A percentile compares a stretch with the other conserved stretches of the same genome.
These are phyloP conservation scores for Panaeolus papilionaceus DNA, from an alignment of 768 basidiomycete genomes.

Conservation along the genomic window DNA sequence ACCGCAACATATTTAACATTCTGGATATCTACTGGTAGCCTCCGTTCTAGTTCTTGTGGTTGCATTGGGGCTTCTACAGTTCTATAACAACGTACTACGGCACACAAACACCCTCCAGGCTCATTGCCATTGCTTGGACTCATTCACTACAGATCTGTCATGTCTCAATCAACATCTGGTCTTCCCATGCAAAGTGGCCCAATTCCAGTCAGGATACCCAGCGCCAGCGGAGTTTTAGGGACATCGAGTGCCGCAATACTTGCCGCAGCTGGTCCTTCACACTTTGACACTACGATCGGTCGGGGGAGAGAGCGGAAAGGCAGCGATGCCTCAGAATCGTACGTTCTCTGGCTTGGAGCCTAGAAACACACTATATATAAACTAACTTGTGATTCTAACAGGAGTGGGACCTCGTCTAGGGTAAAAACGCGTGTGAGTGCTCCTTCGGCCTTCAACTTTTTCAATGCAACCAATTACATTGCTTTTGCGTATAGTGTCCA, in stretches of 20 bases:
- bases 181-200: neutral
- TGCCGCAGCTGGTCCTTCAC: slow-evolving; percentile 9
- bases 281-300: slow-evolving; percentile 41
- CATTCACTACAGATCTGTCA: neutral
- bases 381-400: slow-evolving; percentile 28
- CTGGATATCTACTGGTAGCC: neutral
- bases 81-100: neutral
- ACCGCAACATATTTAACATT: neutral
- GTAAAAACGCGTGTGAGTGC: slow-evolving; percentile 49
- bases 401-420: slow-evolving; percentile 66
- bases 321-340: slow-evolving; percentile 39
- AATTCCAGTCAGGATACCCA: neutral
- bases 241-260: slow-evolving; percentile 10
- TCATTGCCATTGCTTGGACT: neutral
- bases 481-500: slow-evolving; percentile 39
- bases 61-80: neutral
- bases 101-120: neutral
- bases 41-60: neutral
- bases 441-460: neutral
- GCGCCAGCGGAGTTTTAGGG: neutral
- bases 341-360: slow-evolving; percentile 23
- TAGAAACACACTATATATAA: neutral
- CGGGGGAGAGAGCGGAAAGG: slow-evolving; percentile 40
- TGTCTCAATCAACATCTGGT: neutral
- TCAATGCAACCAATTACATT: neutral